Conservation (phyloP, 495 filamentous ascomycete species). For the Lophium mytilinum region DNA sequence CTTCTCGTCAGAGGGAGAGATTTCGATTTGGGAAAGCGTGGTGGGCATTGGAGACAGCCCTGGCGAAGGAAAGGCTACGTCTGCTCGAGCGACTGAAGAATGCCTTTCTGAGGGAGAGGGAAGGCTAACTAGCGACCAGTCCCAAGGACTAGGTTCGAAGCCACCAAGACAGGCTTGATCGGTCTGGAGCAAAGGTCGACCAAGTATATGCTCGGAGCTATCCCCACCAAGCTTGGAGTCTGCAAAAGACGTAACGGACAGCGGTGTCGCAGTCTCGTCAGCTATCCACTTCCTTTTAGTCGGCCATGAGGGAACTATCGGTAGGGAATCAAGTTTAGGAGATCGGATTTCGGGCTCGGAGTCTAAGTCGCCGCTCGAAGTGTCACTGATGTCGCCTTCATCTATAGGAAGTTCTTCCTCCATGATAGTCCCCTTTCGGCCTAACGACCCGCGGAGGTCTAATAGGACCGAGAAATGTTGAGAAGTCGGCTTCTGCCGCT, state of each 20-base stretch:
- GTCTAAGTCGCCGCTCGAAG: conserved; percentile 5
- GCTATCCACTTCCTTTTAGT: conserved; percentile 17
- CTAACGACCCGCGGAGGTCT: conserved; percentile 2
- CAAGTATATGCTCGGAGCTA: not conserved
- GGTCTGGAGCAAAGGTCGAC: conserved; percentile 2
- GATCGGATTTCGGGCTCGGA: conserved; percentile 8
- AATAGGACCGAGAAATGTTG: conserved; percentile 2
- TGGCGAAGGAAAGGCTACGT: conserved; percentile 29
- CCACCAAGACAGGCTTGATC: conserved; percentile 12
- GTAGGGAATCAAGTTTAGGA: not conserved
- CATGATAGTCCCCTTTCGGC: too few relatives aligned
- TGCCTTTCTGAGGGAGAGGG: conserved; percentile 8
- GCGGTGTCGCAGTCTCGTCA: conserved; percentile 22
- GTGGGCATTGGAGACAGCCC: conserved; percentile 44
- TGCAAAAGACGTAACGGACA: conserved; percentile 17
- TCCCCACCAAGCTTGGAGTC: conserved; percentile 13
- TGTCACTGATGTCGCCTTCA: conserved; percentile 14
- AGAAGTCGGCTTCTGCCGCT: not conserved
- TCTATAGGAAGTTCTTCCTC: not conserved
- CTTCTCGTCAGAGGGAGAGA: conserved; percentile 10
- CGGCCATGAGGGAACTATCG: conserved; percentile 1
- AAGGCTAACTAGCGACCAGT: conserved; percentile 20
- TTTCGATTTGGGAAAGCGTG: conserved; percentile 29
- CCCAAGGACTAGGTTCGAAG: conserved; percentile 22
- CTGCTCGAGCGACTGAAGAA: not conserved